These are phyloP conservation scores for Metschnikowia shivogae DNA, from an alignment of 805 yeast species.

Conservation along the genomic window DNA sequence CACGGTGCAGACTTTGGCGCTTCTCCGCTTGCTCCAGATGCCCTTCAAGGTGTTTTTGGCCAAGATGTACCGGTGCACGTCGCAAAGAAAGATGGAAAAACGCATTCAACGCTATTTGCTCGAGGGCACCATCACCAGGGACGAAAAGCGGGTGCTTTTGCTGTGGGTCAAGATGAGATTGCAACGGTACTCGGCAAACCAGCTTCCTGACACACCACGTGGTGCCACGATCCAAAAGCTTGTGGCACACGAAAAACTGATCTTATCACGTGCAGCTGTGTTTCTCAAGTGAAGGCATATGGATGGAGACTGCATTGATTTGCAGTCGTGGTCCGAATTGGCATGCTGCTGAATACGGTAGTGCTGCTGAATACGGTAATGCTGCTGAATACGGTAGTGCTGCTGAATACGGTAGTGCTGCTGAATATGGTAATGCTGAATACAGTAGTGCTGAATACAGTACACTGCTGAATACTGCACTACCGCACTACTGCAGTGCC, in stretches of 20 bases:
- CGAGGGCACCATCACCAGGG: constrained; percentile 8
- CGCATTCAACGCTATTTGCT: constrained; percentile 20
- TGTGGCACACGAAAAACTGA: constrained; percentile 25
- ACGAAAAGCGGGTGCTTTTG: constrained; percentile 14
- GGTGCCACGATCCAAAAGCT: constrained; percentile 16
- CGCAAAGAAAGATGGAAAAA: constrained; percentile 20
- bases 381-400: no score
- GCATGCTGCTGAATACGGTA: no score
- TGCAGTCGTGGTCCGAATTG: no score
- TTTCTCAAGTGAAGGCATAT: not conserved
- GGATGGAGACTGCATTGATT: no score
- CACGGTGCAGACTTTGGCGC: constrained; percentile 34
- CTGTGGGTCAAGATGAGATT: constrained; percentile 28
- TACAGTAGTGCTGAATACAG: no score
- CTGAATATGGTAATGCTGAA: no score
- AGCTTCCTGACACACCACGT: constrained; percentile 9
- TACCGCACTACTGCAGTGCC: no score
- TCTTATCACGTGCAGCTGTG: constrained; percentile 16
- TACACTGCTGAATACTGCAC: no score
- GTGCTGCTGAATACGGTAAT: no score
- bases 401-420: no score
- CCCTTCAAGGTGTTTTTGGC: constrained; percentile 25
- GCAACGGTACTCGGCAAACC: constrained; percentile 15
- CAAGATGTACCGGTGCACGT: constrained; percentile 19
- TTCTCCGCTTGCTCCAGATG: constrained; percentile 20